Conservation (phyloP, 768 basidiomycete genomes). For the Lentinula guzmanii region DNA sequence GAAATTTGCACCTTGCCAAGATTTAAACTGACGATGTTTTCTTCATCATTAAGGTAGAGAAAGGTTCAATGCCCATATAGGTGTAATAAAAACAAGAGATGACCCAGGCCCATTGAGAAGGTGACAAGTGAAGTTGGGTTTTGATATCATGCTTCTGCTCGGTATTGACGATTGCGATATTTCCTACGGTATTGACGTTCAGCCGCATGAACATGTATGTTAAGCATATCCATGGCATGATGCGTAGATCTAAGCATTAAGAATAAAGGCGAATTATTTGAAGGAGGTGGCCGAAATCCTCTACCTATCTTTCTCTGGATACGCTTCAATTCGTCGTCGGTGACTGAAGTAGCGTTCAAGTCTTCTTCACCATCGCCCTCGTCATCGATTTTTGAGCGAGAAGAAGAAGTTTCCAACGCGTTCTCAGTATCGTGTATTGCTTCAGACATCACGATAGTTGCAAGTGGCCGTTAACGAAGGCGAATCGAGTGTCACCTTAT, state of each 20-base stretch:
- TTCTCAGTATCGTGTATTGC: not conserved
- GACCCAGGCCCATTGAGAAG: slow-evolving; percentile 3
- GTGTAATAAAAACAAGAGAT: slow-evolving; percentile 2
- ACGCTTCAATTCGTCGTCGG: not conserved
- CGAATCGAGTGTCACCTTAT: not conserved
- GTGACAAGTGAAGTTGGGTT: not conserved
- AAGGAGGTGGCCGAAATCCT: not conserved
- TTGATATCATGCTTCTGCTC: slow-evolving; percentile 7
- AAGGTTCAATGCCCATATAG: slow-evolving; percentile 1
- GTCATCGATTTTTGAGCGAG: not conserved
- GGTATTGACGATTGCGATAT: slow-evolving; percentile 1
- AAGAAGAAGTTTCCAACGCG: not conserved
- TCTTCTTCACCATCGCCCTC: not conserved
- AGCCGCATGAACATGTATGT: slow-evolving; percentile 6
- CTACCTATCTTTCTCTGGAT: slow-evolving; percentile 1
- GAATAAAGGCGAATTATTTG: not conserved
- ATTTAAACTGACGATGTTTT: not conserved
- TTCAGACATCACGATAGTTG: not conserved
- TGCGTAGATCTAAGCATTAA: not conserved
- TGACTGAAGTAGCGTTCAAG: not conserved
- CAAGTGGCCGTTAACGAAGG: not conserved
- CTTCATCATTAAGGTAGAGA: slow-evolving; percentile 5
- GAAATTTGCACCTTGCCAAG: not conserved
- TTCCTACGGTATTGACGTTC: slow-evolving; percentile 2
- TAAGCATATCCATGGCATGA: slow-evolving; percentile 5